These are phyloP conservation scores for Cordyceps javanica DNA, from an alignment of 2,329 filamentous ascomycete species.

Conservation along the genomic window DNA sequence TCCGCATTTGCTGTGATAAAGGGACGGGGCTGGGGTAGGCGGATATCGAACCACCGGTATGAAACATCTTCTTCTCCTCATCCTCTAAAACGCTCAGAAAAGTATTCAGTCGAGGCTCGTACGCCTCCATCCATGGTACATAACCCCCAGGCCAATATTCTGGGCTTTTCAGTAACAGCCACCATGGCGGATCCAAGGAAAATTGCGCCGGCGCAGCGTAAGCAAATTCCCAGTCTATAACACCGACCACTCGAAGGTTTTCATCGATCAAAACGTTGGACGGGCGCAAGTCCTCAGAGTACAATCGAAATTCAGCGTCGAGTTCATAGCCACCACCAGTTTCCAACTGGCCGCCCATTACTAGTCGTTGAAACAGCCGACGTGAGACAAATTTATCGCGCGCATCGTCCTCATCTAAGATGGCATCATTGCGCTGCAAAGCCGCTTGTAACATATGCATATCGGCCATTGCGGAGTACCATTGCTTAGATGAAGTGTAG, in stretches of 20 bases:
- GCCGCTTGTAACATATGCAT: conserved; percentile 31
- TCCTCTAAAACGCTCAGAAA: conserved; percentile 29
- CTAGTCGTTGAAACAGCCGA: conserved; percentile 27
- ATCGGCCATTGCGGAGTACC: conserved; percentile 28
- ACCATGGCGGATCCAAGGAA: conserved; percentile 32
- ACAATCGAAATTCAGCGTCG: conserved; percentile 15
- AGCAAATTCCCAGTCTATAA: conserved; percentile 38
- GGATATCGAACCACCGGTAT: not conserved
- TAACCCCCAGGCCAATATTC: conserved; percentile 28
- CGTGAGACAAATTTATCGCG: conserved; percentile 28
- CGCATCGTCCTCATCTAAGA: conserved; percentile 24
- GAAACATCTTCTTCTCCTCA: conserved; percentile 22
- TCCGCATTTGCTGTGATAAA: conserved; percentile 26
- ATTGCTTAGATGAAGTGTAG: conserved; percentile 26
- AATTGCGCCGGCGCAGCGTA: conserved; percentile 26
- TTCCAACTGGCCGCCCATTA: conserved; percentile 13
- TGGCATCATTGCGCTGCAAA: conserved; percentile 32
- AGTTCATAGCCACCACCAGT: not conserved
- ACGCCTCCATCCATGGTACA: conserved; percentile 24
- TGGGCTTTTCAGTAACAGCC: conserved; percentile 27
- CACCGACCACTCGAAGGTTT: conserved; percentile 22
- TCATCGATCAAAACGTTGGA: conserved; percentile 28
- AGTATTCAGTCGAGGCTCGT: conserved; percentile 26
- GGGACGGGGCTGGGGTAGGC: not conserved
- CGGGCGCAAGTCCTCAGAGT: conserved; percentile 25